Evolutionary conservation across 2,329 filamentous ascomycete genomes (phyloP).

Genomic region (Exophiala sp.): DNA sequence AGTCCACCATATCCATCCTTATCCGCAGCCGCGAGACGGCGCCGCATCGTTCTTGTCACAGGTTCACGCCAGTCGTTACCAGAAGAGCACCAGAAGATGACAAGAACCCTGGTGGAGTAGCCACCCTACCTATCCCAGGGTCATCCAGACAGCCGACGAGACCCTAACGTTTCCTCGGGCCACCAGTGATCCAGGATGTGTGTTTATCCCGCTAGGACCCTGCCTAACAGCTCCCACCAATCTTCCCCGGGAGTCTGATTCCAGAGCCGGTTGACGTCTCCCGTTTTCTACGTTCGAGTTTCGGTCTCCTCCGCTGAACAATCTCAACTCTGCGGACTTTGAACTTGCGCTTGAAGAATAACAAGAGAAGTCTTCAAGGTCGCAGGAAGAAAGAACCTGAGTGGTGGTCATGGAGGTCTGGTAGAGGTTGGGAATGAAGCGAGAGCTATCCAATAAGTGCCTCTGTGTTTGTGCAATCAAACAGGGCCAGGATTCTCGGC

Average conservation of each 20-base stretch:
- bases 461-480: not conserved
- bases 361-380: too few relatives aligned
- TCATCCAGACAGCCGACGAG: not conserved
- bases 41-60: not conserved
- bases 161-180: not conserved
- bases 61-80: not conserved
- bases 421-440: constrained; percentile 1
- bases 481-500: not conserved
- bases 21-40: not conserved
- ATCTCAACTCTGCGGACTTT: too few relatives aligned
- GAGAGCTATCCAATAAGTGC: not conserved
- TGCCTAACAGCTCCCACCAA: constrained; percentile 3
- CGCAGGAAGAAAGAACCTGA: too few relatives aligned
- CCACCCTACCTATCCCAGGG: not conserved
- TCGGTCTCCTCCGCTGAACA: too few relatives aligned
- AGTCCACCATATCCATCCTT: not conserved
- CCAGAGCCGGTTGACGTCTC: constrained; percentile 8
- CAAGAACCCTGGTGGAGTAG: not conserved
- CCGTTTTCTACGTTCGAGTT: too few relatives aligned
- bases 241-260: constrained; percentile 17
- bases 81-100: not conserved
- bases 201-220: constrained; percentile 5
- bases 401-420: too few relatives aligned
- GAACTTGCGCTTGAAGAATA: too few relatives aligned
- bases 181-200: constrained; percentile 1